Evolutionary conservation across 1,284 basidiomycete species (phyloP).

Genomic region (Ustilago trichophora): DNA sequence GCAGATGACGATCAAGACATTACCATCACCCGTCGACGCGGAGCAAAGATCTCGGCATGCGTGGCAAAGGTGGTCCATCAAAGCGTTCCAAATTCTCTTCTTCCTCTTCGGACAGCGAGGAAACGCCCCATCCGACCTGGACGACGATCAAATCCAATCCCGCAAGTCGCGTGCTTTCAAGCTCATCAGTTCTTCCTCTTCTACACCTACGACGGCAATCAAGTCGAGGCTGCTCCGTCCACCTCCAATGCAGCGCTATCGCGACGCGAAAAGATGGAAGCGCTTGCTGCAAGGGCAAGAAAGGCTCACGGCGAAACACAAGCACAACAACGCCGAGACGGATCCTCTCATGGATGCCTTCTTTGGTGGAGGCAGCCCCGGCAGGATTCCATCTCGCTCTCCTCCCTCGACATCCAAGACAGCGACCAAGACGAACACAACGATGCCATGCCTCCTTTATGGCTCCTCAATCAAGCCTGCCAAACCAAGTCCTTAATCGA

Average conservation of each 20-base stretch:
- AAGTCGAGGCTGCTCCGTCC: slow-evolving; percentile 5
- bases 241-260: neutral
- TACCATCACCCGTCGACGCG: slow-evolving; percentile 20
- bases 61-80: slow-evolving; percentile 12
- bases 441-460: slow-evolving; percentile 38
- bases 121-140: slow-evolving; percentile 6
- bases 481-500: slow-evolving; percentile 3
- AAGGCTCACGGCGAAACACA: slow-evolving; percentile 14
- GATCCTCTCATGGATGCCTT: slow-evolving; percentile 31
- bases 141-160: slow-evolving; percentile 3
- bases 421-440: slow-evolving; percentile 41
- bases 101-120: slow-evolving; percentile 14
- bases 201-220: slow-evolving; percentile 7
- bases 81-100: slow-evolving; percentile 21
- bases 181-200: slow-evolving; percentile 20
- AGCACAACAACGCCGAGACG: neutral
- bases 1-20: slow-evolving; percentile 6
- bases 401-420: slow-evolving; percentile 32
- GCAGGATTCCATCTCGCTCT: slow-evolving; percentile 17
- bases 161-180: slow-evolving; percentile 29
- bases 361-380: slow-evolving; percentile 12
- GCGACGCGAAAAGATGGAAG: slow-evolving; percentile 28
- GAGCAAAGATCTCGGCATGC: slow-evolving; percentile 37
- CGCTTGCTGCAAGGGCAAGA: slow-evolving; percentile 27
- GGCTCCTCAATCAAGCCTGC: slow-evolving; percentile 2